Base-by-base conservation (phyloP, 2,329 filamentous ascomycete genomes). In the Thielaviopsis populi region DNA sequence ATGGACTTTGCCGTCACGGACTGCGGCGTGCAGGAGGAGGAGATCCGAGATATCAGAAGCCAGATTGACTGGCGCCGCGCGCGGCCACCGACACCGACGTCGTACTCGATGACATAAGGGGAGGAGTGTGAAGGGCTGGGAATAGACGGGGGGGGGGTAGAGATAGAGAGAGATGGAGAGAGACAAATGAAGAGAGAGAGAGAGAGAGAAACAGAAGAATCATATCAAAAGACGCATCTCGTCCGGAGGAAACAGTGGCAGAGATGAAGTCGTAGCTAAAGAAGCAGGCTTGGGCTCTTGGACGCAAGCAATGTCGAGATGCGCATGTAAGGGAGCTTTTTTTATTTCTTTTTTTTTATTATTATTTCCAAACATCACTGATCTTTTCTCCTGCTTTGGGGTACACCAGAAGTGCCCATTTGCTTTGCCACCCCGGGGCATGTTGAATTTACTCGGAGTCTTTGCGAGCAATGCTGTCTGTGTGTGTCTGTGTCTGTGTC, bases 41-140 rank as follows among this genome's bases (percentile, higher is more conserved):
- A 61, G 50, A 64, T 66, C 42, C 62, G 62, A 7, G 65, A 66
- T 59, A 66, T 64, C 22, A 56, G 62, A 54, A 62, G 50, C 10
- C 65, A 64, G 59, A 62, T 64, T 62, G 65, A 66, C 43, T 66
- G 65, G 65, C 58, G 62, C 22, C 62, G 65, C 17, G 62, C 61
- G 42, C 48, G 65, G 59, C 61, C 58, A 43, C 56, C 62, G 27
- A 66, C 65, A 24, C 65, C 65, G 50, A 61, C 62, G 58, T 63
- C 60, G 43, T 66, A 66, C 54, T 63, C 61, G 24, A 66, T 66
- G 64, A 62, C 61, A 10, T 61, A 53, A 37, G 40, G 17, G 46
- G 27, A 19, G 48, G 33, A 10, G 33, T 42, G 30, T 7, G 24
- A 41, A 5, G 27, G 30, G n/a, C 27, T 24, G 48, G 27, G 13